Evolutionary conservation across 352 stramenopile genomes (phyloP), one percentile per base, ranked within the genome.

Genomic region (Peronospora destructor): DNA sequence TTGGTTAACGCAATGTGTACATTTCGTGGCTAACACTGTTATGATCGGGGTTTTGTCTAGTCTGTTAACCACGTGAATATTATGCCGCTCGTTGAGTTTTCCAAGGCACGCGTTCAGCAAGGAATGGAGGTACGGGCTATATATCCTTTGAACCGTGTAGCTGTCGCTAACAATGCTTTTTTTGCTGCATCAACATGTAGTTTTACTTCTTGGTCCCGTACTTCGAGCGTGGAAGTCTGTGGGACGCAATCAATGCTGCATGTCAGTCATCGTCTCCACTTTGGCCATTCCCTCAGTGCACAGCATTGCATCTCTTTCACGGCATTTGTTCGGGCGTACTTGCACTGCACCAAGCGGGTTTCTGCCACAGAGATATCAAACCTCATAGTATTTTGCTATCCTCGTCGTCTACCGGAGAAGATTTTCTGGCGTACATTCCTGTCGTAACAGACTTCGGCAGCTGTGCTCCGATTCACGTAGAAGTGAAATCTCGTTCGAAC

Each of bases 361-460:
- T 89, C 48, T 91, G 79, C 40, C 85, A 95, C 47, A 71, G 83
- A 13, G 83, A 93, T 48, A 70, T 95, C 25, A 93, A 91, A 60
- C 81, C 81, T 10, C 83, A 94, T 49, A 93, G 93, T 33, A 61
- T 95, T 0, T 48, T 95, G 45, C 53, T 95, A 10, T 83, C 73
- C 21, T 85, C 75, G 21, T 77, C 71, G 17, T 74, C 73, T 0
- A 67, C 57, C 49, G 75, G 68, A 37, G 75, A 84, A 40, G 74
- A 87, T 42, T 79, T 78, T 5, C 57, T 90, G n/a, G 64, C 78
- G 10, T 87, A 79, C 28, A 84, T 87, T 37, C 81, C 85, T 2
- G 71, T 95, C 12, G 64, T 95, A 32, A 94, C 81, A 38, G 81
- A 92, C 64, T 91, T 95, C 61, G 83, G 84, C 26, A 91, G 77